Conservation (phyloP, 73 alveolate genomes). For the Effrenium voratum region DNA sequence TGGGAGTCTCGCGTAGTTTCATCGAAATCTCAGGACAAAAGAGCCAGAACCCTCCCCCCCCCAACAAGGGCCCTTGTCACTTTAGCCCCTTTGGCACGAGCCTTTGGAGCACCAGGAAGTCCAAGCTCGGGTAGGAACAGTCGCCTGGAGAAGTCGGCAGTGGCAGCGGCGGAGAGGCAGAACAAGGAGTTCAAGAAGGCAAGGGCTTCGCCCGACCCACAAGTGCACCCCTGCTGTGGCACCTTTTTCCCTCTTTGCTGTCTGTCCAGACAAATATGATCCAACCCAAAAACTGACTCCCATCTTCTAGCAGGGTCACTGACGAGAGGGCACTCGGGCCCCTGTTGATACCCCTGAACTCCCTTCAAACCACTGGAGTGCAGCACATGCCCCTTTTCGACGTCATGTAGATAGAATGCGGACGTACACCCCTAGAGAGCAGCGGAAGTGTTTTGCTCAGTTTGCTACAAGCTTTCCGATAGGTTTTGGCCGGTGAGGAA, state of each 20-base stretch:
- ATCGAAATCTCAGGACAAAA: neutral
- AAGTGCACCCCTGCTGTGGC: neutral
- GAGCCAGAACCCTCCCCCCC: neutral
- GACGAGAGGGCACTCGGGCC: neutral
- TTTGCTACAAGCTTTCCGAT: too few species aligned
- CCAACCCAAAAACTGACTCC: neutral
- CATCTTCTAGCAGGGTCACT: neutral
- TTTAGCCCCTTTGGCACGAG: neutral
- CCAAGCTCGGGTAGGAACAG: too few species aligned
- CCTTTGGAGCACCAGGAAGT: neutral
- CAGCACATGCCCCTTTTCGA: neutral
- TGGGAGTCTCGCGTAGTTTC: neutral
- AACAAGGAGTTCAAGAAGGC: conserved; percentile 92
- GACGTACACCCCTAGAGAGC: too few species aligned
- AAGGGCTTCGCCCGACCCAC: too few species aligned
- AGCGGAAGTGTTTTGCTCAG: too few species aligned
- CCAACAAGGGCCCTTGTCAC: neutral
- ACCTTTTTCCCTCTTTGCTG: too few species aligned
- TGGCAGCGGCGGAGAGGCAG: conserved; percentile 81
- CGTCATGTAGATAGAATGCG: too few species aligned
- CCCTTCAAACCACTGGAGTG: too few species aligned
- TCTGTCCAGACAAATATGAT: neutral
- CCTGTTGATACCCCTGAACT: neutral
- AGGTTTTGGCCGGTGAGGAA: too few species aligned
- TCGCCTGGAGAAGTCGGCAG: conserved; percentile 71